Percentiles rank a stretch among this genome's conserved stretches.
These are phyloP conservation scores for Karstenula rhodostoma DNA, from an alignment of 2,329 filamentous ascomycete genomes.

Conservation along the genomic window DNA sequence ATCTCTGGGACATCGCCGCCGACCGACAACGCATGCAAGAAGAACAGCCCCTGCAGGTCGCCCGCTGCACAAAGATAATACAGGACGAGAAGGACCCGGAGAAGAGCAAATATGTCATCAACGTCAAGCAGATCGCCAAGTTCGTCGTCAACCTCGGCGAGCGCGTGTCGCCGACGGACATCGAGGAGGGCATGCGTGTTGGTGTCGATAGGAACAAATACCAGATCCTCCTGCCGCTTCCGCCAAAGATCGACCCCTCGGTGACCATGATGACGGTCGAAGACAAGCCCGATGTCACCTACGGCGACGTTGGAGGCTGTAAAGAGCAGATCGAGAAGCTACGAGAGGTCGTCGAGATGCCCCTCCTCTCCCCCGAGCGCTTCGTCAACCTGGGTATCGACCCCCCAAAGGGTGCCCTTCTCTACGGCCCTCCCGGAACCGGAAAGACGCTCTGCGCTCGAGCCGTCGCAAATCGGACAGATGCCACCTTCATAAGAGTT, in stretches of 20 bases:
- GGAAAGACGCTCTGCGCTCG: conserved; percentile 98
- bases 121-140: conserved; percentile 99
- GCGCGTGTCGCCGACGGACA: conserved; percentile 96
- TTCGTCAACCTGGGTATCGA: conserved; percentile 99
- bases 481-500: conserved; percentile 97
- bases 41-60: conserved; percentile 96
- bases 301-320: conserved; percentile 97
- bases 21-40: conserved; percentile 98
- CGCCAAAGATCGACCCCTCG: conserved; percentile 97
- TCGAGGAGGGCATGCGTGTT: conserved; percentile 98
- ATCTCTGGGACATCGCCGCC: conserved; percentile 98
- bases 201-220: conserved; percentile 99
- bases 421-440: conserved; percentile 97
- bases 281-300: conserved; percentile 99
- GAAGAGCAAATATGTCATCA: conserved; percentile 99
- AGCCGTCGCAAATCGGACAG: conserved; percentile 96
- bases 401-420: conserved; percentile 93
- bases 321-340: conserved; percentile 99
- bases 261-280: conserved; percentile 99
- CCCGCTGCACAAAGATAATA: conserved; percentile 98
- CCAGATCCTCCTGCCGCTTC: conserved; percentile 94
- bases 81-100: conserved; percentile 93
- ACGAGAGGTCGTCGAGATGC: conserved; percentile 98
- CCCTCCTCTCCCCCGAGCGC: conserved; percentile 90
- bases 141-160: conserved; percentile 98